Percentiles rank a stretch among this genome's conserved stretches.
Conservation (phyloP, 306 rosid species). For the Quercus parvula region DNA sequence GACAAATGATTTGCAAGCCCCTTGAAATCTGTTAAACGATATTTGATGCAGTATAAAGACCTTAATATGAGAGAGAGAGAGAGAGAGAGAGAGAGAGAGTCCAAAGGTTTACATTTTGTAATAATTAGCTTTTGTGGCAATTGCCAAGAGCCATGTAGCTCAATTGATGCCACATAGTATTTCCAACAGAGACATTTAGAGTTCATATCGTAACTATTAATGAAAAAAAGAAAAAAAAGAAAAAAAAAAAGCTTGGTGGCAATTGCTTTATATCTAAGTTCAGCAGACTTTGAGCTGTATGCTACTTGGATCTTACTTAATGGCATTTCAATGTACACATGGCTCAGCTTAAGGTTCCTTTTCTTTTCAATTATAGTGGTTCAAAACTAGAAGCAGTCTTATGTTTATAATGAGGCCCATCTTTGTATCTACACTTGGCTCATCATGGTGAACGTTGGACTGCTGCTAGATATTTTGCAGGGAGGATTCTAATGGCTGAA, state of each 20-base stretch:
- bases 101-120: not conserved
- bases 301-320: not conserved
- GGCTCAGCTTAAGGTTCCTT: not conserved
- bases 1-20: too few relatives aligned
- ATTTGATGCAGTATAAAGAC: not conserved
- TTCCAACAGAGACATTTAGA: too few relatives aligned
- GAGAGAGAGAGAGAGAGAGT: not conserved
- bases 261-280: not conserved
- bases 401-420: not conserved
- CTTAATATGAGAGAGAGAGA: not conserved
- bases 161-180: too few relatives aligned
- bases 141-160: not conserved
- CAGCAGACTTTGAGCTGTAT: not conserved
- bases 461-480: not conserved
- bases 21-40: too few relatives aligned
- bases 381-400: not conserved
- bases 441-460: not conserved
- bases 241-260: not conserved
- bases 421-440: not conserved
- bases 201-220: too few relatives aligned
- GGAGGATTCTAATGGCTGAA: not conserved
- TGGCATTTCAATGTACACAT: not conserved
- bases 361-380: not conserved
- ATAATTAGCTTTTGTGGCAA: not conserved
- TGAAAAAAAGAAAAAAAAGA: too few relatives aligned